phyloP scores from a whole-genome alignment of 306 rosid genomes.

The Lotus japonicus region DNA sequence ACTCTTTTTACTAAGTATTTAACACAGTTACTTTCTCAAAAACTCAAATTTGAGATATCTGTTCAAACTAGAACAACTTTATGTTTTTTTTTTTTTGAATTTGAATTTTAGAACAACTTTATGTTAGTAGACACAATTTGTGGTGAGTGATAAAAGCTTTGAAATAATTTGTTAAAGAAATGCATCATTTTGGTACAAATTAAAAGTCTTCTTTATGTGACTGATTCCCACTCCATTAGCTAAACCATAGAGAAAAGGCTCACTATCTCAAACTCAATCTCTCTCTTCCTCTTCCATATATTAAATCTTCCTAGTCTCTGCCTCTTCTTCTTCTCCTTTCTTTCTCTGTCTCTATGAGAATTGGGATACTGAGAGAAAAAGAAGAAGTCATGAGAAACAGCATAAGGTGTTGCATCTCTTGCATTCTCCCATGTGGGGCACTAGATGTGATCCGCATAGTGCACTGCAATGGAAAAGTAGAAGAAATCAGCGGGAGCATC shows the following conservation, averaged over 20 bases:
- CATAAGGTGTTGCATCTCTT: slow-evolving; percentile 87
- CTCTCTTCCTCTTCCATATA: not conserved
- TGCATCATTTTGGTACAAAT: slow-evolving; percentile 19
- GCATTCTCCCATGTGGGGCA: slow-evolving; percentile 93
- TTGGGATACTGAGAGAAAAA: slow-evolving; percentile 9
- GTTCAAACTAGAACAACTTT: too few relatives aligned
- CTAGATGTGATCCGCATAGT: slow-evolving; percentile 89
- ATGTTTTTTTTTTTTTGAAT: too few relatives aligned
- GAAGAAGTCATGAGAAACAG: slow-evolving; percentile 52
- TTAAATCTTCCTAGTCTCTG: not conserved
- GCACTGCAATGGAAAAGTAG: slow-evolving; percentile 75
- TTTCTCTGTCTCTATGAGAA: slow-evolving; percentile 27
- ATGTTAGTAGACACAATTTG: too few relatives aligned
- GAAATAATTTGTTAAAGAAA: not conserved
- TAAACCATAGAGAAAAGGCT: not conserved
- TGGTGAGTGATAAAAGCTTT: not conserved
- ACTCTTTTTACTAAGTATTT: too few relatives aligned
- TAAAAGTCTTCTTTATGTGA: slow-evolving; percentile 26
- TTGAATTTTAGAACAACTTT: too few relatives aligned
- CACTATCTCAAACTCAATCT: not conserved
- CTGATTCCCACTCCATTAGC: slow-evolving; percentile 37
- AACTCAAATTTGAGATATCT: too few relatives aligned
- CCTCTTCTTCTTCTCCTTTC: slow-evolving; percentile 3
- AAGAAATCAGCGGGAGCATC: slow-evolving; percentile 71
- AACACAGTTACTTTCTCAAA: too few relatives aligned